Evolutionary conservation across 2,329 filamentous ascomycete genomes (phyloP), one percentile per base, ranked within the genome.

Genomic region (Pleoardoris graminearum): DNA sequence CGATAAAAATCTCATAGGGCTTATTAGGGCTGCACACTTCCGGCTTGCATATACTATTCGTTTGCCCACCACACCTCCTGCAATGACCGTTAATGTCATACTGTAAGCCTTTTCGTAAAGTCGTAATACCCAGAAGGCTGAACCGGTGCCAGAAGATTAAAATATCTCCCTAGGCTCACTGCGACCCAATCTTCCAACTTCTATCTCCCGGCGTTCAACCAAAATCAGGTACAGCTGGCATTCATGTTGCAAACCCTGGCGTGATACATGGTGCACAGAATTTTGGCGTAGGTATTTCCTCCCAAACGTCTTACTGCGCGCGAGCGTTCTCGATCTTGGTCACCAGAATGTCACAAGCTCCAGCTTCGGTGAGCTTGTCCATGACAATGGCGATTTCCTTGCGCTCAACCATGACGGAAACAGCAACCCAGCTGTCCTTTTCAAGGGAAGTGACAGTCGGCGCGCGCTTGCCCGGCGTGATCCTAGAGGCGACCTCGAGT

Each of bases 381-480:
- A 97, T 97, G 32, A 89, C 89, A 6, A 84, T 79, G 2, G 91
- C 91, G 67, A 96, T 88, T 66, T 83, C 83, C 78, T 90, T 93
- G 79, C 90, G 90, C 79, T 91, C 86, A 6, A 96, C 92, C 93
- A 97, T 97, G 44, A 87, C 86, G 70, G 86, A 90, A 58, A 97
- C 88, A n/a, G 93, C 92, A 30, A 97, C 91, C 93, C 93, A 97
- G 48, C 87, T 89, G 50, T 90, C 85, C 68, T 90, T 89, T 62
- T 97, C 93, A 3, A 99, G 80, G 14, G 88, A 80, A n/a, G 89
- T 97, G 62, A 97, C 82, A 2, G 93, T 97, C 2, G 94, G 90
- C 2, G 94, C 92, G 45, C 94, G 88, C 79, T 94, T 96, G 57
- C 94, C 94, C 0, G 94, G 94, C 0, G 94, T 97, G 70, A 97